Evolutionary conservation across 371 early-diverging fungal genomes (phyloP).

Genomic region (Mortierella sp.): DNA sequence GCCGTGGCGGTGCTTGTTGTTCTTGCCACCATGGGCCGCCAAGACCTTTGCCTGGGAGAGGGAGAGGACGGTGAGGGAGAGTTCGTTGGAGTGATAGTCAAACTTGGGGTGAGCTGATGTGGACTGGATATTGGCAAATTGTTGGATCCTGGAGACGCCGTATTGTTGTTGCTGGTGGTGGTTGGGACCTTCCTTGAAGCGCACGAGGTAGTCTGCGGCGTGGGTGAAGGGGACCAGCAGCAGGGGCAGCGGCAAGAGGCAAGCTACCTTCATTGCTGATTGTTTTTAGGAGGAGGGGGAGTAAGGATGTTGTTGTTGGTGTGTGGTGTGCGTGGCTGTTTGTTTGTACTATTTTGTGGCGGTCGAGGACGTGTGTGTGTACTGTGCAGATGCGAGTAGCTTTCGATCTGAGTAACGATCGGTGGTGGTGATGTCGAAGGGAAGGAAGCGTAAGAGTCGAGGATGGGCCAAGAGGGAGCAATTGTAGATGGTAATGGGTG

Average conservation of each 20-base stretch:
- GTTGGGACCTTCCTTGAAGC: conserved; percentile 39
- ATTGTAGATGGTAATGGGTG: not conserved
- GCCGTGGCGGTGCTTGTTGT: conserved; percentile 14
- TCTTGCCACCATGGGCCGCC: not conserved
- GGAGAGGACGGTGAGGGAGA: conserved; percentile 43
- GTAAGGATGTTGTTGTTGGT: not conserved
- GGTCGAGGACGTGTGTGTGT: not conserved
- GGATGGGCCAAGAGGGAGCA: not conserved
- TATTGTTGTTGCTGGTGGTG: not conserved
- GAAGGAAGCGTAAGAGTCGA: not conserved
- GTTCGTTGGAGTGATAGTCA: conserved; percentile 44
- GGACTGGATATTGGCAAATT: not conserved
- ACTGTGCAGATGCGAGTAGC: not conserved
- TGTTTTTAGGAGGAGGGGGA: not conserved
- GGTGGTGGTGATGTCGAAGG: not conserved
- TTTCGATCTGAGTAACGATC: not conserved
- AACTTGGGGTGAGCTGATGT: conserved; percentile 20
- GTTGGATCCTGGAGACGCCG: conserved; percentile 37
- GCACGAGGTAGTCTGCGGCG: conserved; percentile 52
- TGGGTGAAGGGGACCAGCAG: conserved; percentile 42
- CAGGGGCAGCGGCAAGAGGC: conserved; percentile 42
- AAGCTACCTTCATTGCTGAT: conserved; percentile 42
- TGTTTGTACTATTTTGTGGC: not conserved
- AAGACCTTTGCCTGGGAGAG: conserved; percentile 33
- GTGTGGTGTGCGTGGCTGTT: not conserved